phyloP scores from a whole-genome alignment of 1,139 yeast genomes.

The Candida glucosophila region DNA sequence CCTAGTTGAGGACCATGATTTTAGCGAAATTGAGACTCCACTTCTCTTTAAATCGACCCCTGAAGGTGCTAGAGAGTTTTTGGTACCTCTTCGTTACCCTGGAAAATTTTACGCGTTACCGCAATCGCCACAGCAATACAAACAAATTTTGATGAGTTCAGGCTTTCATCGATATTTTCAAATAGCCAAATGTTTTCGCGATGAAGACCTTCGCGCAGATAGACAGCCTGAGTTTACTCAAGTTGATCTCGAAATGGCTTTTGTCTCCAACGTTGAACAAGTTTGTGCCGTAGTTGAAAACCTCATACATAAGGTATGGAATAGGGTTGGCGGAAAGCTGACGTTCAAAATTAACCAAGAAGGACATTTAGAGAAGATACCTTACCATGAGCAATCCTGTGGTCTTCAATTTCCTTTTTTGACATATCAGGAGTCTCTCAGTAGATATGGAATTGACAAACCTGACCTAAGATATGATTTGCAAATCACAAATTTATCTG shows the following conservation, averaged over 20 bases:
- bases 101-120: constrained; percentile 80
- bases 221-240: constrained; percentile 98
- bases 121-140: constrained; percentile 96
- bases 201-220: constrained; percentile 89
- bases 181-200: constrained; percentile 88
- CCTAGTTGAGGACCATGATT: constrained; percentile 38
- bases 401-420: constrained; percentile 33
- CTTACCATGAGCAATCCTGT: constrained; percentile 7
- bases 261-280: constrained; percentile 54
- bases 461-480: constrained; percentile 75
- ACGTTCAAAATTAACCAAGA: constrained; percentile 23
- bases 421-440: constrained; percentile 61
- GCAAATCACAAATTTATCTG: constrained; percentile 40
- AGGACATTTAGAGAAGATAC: constrained; percentile 16
- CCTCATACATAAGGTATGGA: constrained; percentile 52
- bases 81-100: constrained; percentile 76
- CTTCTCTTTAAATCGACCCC: constrained; percentile 90
- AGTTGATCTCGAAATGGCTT: constrained; percentile 89
- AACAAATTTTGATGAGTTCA: constrained; percentile 88
- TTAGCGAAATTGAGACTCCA: constrained; percentile 90
- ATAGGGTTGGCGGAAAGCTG: constrained; percentile 28
- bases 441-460: constrained; percentile 81
- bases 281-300: constrained; percentile 61
- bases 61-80: constrained; percentile 93
- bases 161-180: constrained; percentile 85